Evolutionary conservation across 2,329 filamentous ascomycete species (phyloP).

Genomic region (Plenodomus biglobosus): DNA sequence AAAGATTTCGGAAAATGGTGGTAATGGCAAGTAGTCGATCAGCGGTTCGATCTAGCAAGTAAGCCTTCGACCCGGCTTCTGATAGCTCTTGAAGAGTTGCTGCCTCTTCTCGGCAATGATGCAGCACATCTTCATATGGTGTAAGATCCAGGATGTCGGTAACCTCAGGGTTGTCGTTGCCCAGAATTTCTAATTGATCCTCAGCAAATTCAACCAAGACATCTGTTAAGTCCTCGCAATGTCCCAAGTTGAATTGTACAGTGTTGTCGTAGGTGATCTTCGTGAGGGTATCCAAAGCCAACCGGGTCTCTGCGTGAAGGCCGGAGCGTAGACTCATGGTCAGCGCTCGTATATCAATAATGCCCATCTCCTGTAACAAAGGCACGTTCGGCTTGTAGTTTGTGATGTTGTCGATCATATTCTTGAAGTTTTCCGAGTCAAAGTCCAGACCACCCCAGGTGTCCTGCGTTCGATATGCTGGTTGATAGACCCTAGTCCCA

Average conservation of each 20-base stretch:
- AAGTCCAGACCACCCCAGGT: slow-evolving; percentile 43
- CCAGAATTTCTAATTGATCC: slow-evolving; percentile 80
- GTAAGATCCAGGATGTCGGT: slow-evolving; percentile 82
- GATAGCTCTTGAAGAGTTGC: slow-evolving; percentile 71
- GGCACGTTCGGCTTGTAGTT: slow-evolving; percentile 75
- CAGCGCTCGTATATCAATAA: slow-evolving; percentile 86
- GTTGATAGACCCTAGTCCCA: slow-evolving; percentile 33
- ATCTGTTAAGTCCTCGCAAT: slow-evolving; percentile 78
- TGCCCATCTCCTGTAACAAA: slow-evolving; percentile 72
- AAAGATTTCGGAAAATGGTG: slow-evolving; percentile 88
- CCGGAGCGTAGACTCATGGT: slow-evolving; percentile 89
- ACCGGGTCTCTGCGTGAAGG: slow-evolving; percentile 82
- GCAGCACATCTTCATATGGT: slow-evolving; percentile 83
- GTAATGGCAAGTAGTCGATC: slow-evolving; percentile 88
- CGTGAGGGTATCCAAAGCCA: slow-evolving; percentile 82
- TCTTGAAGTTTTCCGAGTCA: slow-evolving; percentile 63
- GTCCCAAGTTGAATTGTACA: slow-evolving; percentile 37
- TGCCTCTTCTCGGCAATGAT: slow-evolving; percentile 74
- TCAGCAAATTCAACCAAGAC: slow-evolving; percentile 88
- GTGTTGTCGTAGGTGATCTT: slow-evolving; percentile 60
- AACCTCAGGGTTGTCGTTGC: slow-evolving; percentile 79
- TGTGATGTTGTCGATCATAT: slow-evolving; percentile 69
- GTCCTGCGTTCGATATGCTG: slow-evolving; percentile 29
- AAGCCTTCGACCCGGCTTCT: slow-evolving; percentile 72
- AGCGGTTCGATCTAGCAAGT: slow-evolving; percentile 82